Conservation (phyloP, 306 rosid genomes). For the Parietaria judaica region DNA sequence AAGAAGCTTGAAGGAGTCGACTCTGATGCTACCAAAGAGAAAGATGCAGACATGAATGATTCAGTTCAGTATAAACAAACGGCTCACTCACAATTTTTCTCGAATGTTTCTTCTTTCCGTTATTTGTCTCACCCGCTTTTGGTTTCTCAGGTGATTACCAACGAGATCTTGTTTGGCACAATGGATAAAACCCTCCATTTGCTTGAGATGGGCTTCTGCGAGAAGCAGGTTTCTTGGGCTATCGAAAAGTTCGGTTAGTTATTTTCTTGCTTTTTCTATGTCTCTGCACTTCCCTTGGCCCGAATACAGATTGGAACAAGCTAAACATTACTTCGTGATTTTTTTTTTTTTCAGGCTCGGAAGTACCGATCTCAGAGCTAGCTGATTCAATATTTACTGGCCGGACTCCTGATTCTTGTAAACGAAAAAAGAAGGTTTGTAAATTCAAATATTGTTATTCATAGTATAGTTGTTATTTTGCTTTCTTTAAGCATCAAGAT, state of each 20-base stretch:
- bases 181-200: constrained; percentile 80
- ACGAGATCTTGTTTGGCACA: constrained; percentile 69
- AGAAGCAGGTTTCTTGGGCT: constrained; percentile 78
- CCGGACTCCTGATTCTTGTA: constrained; percentile 34
- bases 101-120: neutral
- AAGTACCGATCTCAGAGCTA: constrained; percentile 55
- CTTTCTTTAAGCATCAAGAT: constrained; percentile 2
- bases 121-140: neutral
- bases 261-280: constrained; percentile 9
- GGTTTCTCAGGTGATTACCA: constrained; percentile 16
- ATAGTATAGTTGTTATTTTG: neutral
- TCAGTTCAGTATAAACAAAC: neutral
- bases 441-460: too few species aligned
- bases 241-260: constrained; percentile 71
- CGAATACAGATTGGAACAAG: neutral
- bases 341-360: constrained; percentile 48
- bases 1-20: constrained; percentile 46
- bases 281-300: neutral
- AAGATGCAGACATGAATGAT: constrained; percentile 42
- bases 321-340: too few species aligned
- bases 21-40: constrained; percentile 36
- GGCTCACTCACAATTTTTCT: neutral
- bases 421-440: constrained; percentile 32
- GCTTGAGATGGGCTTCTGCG: constrained; percentile 95
- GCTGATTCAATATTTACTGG: constrained; percentile 57